Evolutionary conservation across 2,329 filamentous ascomycete species (phyloP).

Genomic region (Pseudogymnoascus sp.): DNA sequence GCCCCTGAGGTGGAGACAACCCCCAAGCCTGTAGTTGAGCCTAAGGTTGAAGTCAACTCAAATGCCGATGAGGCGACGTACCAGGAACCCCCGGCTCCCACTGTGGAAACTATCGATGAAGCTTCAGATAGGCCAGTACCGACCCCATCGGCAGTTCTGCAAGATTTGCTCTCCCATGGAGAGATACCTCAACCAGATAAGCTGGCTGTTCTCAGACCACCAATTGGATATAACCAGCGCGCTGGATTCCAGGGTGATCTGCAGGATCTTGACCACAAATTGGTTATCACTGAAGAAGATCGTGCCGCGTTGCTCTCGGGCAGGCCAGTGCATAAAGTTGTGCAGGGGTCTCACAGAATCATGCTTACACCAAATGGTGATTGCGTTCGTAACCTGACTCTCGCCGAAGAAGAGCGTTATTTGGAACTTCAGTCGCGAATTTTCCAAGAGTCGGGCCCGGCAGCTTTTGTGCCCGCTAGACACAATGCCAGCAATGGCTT

Average conservation of each 20-base stretch:
- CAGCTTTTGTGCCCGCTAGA: slow-evolving; percentile 48
- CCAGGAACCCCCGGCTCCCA: slow-evolving; percentile 18
- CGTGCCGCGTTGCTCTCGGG: slow-evolving; percentile 48
- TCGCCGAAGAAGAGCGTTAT: slow-evolving; percentile 63
- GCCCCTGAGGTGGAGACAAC: slow-evolving; percentile 15
- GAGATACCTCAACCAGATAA: slow-evolving; percentile 30
- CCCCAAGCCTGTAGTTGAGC: slow-evolving; percentile 15
- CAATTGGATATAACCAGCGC: slow-evolving; percentile 28
- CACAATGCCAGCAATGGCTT: slow-evolving; percentile 52
- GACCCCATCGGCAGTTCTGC: slow-evolving; percentile 31
- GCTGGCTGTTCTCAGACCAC: slow-evolving; percentile 36
- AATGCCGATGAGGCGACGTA: slow-evolving; percentile 16
- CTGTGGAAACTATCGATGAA: slow-evolving; percentile 24
- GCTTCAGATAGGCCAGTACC: slow-evolving; percentile 23
- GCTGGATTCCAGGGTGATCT: slow-evolving; percentile 26
- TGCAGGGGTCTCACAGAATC: slow-evolving; percentile 55
- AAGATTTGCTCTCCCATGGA: slow-evolving; percentile 32
- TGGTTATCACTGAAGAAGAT: slow-evolving; percentile 47
- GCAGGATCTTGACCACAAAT: slow-evolving; percentile 30
- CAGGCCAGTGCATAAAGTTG: slow-evolving; percentile 52
- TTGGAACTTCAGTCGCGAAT: slow-evolving; percentile 59
- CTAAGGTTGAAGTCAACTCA: slow-evolving; percentile 14
- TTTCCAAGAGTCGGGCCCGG: slow-evolving; percentile 44
- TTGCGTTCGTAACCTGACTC: slow-evolving; percentile 63
- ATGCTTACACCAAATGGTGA: slow-evolving; percentile 71